These are phyloP conservation scores for Linaria vulgaris DNA, from an alignment of 257 asterid species.

Conservation along the genomic window DNA sequence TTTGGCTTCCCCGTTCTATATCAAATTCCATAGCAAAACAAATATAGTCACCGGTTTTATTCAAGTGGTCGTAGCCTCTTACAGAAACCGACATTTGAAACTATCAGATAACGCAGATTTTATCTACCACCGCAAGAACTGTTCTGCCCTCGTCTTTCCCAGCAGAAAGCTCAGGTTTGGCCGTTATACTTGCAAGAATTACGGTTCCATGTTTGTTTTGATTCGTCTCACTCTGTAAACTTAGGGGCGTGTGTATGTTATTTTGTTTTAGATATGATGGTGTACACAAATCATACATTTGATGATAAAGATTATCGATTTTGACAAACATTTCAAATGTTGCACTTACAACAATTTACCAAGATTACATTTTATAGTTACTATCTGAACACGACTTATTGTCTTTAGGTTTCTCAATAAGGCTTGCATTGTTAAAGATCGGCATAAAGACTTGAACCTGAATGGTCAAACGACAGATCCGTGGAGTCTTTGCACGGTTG, in stretches of 20 bases:
- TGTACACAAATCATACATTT: no score
- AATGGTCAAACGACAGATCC: slow-evolving; percentile 46
- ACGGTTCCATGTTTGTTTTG: background rate
- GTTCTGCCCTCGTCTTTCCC: slow-evolving; percentile 41
- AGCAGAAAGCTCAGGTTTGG: slow-evolving; percentile 54
- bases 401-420: slow-evolving; percentile 61
- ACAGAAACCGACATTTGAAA: slow-evolving; percentile 39
- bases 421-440: slow-evolving; percentile 61
- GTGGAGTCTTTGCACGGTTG: slow-evolving; percentile 64
- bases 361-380: no score
- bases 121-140: slow-evolving; percentile 39
- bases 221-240: background rate
- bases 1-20: slow-evolving; percentile 52
- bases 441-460: slow-evolving; percentile 33
- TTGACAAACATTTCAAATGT: no score
- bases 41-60: slow-evolving; percentile 44
- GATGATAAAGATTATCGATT: no score
- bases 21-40: slow-evolving; percentile 41
- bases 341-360: no score
- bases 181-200: background rate
- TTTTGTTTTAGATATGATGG: no score
- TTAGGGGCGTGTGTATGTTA: no score
- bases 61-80: slow-evolving; percentile 62
- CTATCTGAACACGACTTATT: background rate
- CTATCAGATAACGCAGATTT: slow-evolving; percentile 21